These are phyloP conservation scores for Avena sativa DNA, from an alignment of 176 grass and related monocot species.

Conservation along the genomic window DNA sequence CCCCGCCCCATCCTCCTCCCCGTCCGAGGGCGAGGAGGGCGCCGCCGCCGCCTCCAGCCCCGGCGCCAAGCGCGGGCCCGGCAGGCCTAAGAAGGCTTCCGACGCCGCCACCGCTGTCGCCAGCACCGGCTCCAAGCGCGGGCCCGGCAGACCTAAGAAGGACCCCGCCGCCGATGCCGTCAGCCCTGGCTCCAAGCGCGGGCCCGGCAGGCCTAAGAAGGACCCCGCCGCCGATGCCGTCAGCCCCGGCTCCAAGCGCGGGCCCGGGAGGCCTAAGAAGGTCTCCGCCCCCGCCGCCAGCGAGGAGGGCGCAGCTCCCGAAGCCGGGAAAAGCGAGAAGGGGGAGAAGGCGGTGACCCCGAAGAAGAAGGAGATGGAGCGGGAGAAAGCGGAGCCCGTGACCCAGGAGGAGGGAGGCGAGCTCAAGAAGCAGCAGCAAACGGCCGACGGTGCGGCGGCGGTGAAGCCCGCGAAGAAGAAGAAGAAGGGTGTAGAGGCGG, in stretches of 20 bases:
- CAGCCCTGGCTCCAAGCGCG: background rate
- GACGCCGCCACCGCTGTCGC: background rate
- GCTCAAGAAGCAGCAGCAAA: conserved; percentile 39
- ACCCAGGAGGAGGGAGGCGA: conserved; percentile 11
- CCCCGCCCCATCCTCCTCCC: background rate
- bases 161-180: background rate
- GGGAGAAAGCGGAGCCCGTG: background rate
- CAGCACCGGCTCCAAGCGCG: conserved; percentile 25
- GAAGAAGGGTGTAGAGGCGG: conserved; percentile 28
- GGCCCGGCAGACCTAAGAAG: background rate
- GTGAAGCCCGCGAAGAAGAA: conserved; percentile 25
- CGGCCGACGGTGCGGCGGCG: background rate
- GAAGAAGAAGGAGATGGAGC: background rate
- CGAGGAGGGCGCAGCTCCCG: background rate
- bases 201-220: background rate
- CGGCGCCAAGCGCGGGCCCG: background rate
- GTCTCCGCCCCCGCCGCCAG: background rate
- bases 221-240: background rate
- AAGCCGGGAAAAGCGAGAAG: background rate
- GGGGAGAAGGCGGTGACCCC: conserved; percentile 18
- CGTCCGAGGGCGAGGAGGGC: too few relatives aligned
- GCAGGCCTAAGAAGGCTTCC: background rate
- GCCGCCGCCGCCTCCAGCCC: conserved; percentile 9
- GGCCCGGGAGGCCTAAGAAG: background rate
- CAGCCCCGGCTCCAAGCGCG: background rate